Base-by-base conservation (phyloP, 768 basidiomycete genomes). In the Suillus occidentalis region DNA sequence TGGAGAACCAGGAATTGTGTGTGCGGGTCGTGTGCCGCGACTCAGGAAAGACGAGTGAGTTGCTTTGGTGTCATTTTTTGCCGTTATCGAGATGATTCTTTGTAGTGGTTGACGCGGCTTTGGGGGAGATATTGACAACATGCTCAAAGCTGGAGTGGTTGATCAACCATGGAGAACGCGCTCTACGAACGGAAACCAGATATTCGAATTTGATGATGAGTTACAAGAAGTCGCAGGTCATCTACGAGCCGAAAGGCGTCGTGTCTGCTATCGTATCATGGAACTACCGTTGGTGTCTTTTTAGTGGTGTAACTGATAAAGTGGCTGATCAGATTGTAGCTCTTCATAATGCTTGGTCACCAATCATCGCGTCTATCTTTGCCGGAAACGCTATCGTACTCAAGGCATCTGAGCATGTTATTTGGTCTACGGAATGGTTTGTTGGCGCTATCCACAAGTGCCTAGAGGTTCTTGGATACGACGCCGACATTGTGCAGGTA, bases 61-160 rank as follows among this genome's bases (percentile, higher is more conserved):
- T 42, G 10, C 13, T 59, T 42, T 20, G 4, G 3, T 28, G 3
- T 59, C 28, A 5, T 59, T 12, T 40, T 40, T 28, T 20, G 31
- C 36, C 56, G 63, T 70, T 18, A 63, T 61, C 36, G 16, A 50
- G 4, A 34, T 25, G 1, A 25, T 42, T 36, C 12, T 12, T 31
- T 60, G 31, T 67, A 97, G 96, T 96, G 75, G 83, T 99, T 65
- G 97, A 99, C 70, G 95, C 96, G 39, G 90, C 92, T 2, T 82
- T 99, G 47, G 97, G 97, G 42, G 97, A 99, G 77, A 91, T 99
- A 68, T 72, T 99, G 50, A 92, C 92, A n/a, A 97, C 95, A 0
- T 92, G 93, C 72, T 91, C 93, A 13, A 99, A 99, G 75, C 81
- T 98, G 78, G 92, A 97, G 68, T 99, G 92, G 92, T 73, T 98